Evolutionary conservation across 495 filamentous ascomycete species (phyloP), one percentile per base, ranked within the genome.

Genomic region (Xylaria palmicola): DNA sequence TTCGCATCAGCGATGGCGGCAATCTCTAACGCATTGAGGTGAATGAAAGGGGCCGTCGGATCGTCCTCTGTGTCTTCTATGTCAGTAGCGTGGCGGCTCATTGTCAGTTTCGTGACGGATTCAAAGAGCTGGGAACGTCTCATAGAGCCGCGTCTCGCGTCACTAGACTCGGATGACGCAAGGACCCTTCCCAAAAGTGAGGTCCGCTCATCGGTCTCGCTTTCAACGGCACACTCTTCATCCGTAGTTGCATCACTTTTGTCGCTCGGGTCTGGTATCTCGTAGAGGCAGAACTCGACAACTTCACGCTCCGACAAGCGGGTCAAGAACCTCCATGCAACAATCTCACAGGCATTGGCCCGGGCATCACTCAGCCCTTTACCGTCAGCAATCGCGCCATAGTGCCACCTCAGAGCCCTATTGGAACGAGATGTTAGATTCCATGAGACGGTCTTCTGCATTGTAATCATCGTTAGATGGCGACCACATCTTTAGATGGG

Each of bases 1-100:
- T 97, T 98, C 24, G 92, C 91, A 62, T 89, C 85, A n/a, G 88
- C 89, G 30, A 97, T 86, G 37, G 89, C 86, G 37, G 92, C 93
- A 67, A 98, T 93, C 69, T 97, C 93, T 15, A 98, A 76, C 13
- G 90, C 92, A 73, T 93, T 96, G 48, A 96, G 76, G 40, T 91
- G 86, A 43, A 82, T 83, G 66, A 92, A 93, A 6, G 86, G 81
- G 6, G 84, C 80, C 0, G 85, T 86, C 30, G 85, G 84, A 26
- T 88, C 84, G 41, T 84, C 72, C 5, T 82, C 76, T 0, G 37
- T 2, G 6, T 77, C 72, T 32, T 74, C 73, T 5, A 73, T 67
- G 3, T 74, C 70, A 7, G 72, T 70, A 44, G 68, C 60, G 13
- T 75, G 63, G 65, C 76, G 75, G 59, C 74, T 77, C 67, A 78